Conservation (phyloP, 352 stramenopile genomes). For the Phytophthora chlamydospora region DNA sequence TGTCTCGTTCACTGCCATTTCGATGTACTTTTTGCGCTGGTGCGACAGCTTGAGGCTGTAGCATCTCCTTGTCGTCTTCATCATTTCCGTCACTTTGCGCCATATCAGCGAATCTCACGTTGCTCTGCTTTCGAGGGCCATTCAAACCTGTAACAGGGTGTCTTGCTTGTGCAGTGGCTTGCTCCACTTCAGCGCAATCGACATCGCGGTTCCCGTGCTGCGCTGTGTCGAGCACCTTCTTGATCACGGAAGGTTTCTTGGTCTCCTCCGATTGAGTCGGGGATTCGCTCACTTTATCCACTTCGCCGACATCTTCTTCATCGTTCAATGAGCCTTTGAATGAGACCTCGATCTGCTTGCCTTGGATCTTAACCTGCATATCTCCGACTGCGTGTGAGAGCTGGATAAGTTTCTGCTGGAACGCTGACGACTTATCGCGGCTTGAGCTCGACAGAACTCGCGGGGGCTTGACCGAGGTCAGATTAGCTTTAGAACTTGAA, state of each 20-base stretch:
- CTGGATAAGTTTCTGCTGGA: conserved; percentile 20
- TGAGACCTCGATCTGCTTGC: conserved; percentile 30
- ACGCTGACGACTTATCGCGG: not conserved
- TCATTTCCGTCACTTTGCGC: not conserved
- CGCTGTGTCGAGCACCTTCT: conserved; percentile 9
- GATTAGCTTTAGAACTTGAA: not conserved
- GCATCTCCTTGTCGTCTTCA: not conserved
- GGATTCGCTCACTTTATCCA: not conserved
- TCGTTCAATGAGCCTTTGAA: conserved; percentile 26
- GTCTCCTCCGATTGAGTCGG: not conserved
- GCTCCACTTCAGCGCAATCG: not conserved
- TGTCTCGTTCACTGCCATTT: conserved; percentile 1
- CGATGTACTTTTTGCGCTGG: not conserved
- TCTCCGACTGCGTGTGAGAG: conserved; percentile 29
- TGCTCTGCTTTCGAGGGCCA: conserved; percentile 17
- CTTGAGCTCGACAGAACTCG: not conserved
- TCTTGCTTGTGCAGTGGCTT: not conserved
- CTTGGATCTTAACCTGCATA: conserved; percentile 34
- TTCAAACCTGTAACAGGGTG: not conserved
- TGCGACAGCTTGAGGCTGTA: not conserved
- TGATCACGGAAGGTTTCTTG: conserved; percentile 1
- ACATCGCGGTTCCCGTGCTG: not conserved
- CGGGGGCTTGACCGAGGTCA: not conserved
- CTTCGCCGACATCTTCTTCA: not conserved
- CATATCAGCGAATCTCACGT: conserved; percentile 11